Evolutionary conservation across 2,329 filamentous ascomycete genomes (phyloP).

Genomic region (Sordariomycetes sp.): DNA sequence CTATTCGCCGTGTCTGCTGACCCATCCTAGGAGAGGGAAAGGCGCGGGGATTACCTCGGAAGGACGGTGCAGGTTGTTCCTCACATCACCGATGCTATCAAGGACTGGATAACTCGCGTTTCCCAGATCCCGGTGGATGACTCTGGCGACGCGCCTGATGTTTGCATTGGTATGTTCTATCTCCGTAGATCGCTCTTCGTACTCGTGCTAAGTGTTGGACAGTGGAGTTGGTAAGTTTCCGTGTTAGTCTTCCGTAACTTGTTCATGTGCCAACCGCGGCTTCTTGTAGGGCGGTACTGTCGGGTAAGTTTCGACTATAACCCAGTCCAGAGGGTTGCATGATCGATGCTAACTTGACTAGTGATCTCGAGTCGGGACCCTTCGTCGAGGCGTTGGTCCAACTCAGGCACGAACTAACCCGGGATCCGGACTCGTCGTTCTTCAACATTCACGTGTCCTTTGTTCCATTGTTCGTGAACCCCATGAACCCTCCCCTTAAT

Average conservation of each 20-base stretch:
- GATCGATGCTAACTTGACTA: background rate
- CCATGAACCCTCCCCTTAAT: background rate
- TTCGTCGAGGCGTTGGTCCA: conserved; percentile 83
- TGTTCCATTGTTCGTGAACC: conserved; percentile 49
- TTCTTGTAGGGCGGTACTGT: conserved; percentile 45
- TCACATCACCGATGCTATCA: conserved; percentile 83
- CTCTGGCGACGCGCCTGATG: conserved; percentile 71
- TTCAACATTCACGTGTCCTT: conserved; percentile 83
- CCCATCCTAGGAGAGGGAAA: conserved; percentile 41
- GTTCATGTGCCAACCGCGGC: background rate
- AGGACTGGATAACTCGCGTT: conserved; percentile 86
- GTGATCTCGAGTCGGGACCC: conserved; percentile 78
- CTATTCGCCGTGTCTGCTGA: background rate
- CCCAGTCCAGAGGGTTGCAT: background rate
- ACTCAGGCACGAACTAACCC: conserved; percentile 57
- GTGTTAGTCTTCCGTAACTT: background rate
- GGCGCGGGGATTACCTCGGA: conserved; percentile 68
- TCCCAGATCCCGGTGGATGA: conserved; percentile 80
- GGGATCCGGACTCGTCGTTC: conserved; percentile 51
- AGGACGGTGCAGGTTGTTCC: conserved; percentile 86
- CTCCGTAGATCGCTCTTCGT: conserved; percentile 10
- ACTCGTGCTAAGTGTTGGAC: background rate
- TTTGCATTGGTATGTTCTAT: conserved; percentile 66
- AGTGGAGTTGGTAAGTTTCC: conserved; percentile 21
- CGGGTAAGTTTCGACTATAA: conserved; percentile 8